Conservation (phyloP, 164 flowering plant species). For the Annona squamosa region DNA sequence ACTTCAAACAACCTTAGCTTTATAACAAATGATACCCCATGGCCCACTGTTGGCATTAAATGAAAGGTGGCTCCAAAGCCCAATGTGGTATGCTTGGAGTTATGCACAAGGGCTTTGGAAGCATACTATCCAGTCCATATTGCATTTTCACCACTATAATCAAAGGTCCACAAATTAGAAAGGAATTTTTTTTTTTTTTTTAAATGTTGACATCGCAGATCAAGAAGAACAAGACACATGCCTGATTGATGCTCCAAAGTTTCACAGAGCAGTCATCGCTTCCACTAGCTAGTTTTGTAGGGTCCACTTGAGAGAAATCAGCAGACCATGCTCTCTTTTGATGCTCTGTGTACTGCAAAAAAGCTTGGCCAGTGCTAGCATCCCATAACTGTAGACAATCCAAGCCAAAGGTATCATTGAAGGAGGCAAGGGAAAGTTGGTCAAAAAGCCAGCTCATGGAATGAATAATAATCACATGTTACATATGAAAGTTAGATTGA, state of each 20-base stretch:
- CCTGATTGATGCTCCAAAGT: constrained; percentile 95
- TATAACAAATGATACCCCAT: no score
- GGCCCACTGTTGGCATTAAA: no score
- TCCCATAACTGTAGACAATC: constrained; percentile 77
- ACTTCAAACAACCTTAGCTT: no score
- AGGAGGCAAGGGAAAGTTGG: constrained; percentile 4
- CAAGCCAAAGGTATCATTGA: constrained; percentile 15
- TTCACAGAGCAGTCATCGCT: constrained; percentile 94
- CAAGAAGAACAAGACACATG: constrained; percentile 11
- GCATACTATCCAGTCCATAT: no score
- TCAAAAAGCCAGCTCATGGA: neutral
- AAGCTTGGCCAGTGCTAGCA: constrained; percentile 66
- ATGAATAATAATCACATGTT: neutral
- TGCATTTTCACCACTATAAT: no score
- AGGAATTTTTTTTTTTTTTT: no score
- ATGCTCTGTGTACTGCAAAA: constrained; percentile 65
- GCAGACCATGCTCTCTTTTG: constrained; percentile 92
- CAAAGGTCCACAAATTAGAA: no score
- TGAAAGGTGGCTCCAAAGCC: no score
- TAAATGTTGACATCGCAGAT: neutral
- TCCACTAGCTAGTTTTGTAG: constrained; percentile 91
- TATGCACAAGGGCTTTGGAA: no score
- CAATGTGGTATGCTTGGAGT: no score
- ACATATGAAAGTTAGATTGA: neutral
- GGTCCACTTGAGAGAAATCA: constrained; percentile 78